A percentile compares a stretch with the other conserved stretches of the same genome.
Conservation (phyloP, 2,329 filamentous ascomycete genomes). For the Epichloe aotearoae region DNA sequence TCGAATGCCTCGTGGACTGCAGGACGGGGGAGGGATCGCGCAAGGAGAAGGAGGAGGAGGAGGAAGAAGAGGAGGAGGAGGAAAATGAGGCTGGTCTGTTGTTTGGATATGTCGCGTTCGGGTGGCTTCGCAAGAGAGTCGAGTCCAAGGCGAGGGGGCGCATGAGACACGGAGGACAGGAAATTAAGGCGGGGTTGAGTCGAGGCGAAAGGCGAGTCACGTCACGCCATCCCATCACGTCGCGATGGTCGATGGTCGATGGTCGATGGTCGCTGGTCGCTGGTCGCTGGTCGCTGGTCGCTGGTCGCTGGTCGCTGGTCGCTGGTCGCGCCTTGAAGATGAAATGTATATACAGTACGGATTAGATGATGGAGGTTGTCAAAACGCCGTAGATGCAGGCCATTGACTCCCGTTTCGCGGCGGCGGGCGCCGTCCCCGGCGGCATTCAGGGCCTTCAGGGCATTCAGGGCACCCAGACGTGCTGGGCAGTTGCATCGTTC, state of each 20-base stretch:
- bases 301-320: neutral
- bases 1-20: too few relatives aligned
- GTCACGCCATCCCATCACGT: constrained; percentile 2
- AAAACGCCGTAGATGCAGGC: neutral
- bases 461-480: neutral
- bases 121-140: neutral
- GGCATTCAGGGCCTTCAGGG: neutral
- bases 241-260: neutral
- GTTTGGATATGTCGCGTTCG: neutral
- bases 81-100: too few relatives aligned
- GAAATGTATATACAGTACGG: too few relatives aligned
- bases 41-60: too few relatives aligned
- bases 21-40: too few relatives aligned
- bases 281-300: too few relatives aligned
- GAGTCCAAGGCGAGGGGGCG: neutral
- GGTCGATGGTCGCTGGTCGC: neutral
- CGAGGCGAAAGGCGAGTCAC: neutral
- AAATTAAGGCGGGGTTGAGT: neutral
- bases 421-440: neutral
- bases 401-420: neutral
- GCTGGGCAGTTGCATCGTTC: neutral
- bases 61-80: neutral
- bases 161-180: neutral
- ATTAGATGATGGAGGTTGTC: too few relatives aligned
- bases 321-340: neutral